Conservation (phyloP, 2,329 filamentous ascomycete species). For the Trichophyton schoenleinii region DNA sequence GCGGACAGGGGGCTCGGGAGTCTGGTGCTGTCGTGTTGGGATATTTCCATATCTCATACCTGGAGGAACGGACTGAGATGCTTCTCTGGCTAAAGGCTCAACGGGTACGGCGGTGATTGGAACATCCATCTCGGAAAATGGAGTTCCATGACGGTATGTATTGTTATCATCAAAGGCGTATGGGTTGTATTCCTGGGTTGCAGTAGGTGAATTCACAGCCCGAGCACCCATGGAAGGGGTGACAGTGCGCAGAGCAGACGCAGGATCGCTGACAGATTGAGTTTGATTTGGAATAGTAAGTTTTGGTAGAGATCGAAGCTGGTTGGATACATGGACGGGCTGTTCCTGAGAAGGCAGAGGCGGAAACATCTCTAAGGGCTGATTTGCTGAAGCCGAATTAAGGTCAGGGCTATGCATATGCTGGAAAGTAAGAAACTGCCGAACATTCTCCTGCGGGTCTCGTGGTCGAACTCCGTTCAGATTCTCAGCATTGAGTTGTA, state of each 20-base stretch:
- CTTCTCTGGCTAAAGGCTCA: conserved; percentile 62
- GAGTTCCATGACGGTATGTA: conserved; percentile 53
- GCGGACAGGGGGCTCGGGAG: conserved; percentile 35
- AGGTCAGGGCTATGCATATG: conserved; percentile 43
- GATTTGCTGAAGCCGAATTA: conserved; percentile 46
- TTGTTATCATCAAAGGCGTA: conserved; percentile 24
- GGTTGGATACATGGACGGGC: conserved; percentile 31
- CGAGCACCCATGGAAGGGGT: conserved; percentile 19
- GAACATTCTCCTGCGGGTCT: conserved; percentile 85
- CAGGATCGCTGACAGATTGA: conserved; percentile 17
- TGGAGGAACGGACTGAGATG: conserved; percentile 82
- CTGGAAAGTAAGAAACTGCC: conserved; percentile 82
- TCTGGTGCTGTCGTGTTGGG: conserved; percentile 9
- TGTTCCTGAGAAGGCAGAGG: conserved; percentile 20
- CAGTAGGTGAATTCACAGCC: conserved; percentile 15
- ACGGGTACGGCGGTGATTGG: conserved; percentile 61
- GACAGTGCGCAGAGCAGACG: conserved; percentile 20
- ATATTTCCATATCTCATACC: conserved; percentile 67
- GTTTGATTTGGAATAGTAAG: conserved; percentile 42
- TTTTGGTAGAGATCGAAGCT: conserved; percentile 42
- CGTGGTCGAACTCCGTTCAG: conserved; percentile 57
- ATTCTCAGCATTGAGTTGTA: conserved; percentile 58
- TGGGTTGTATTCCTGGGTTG: conserved; percentile 41
- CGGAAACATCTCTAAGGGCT: conserved; percentile 45
- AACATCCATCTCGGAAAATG: conserved; percentile 81